Percentiles rank a stretch among this genome's conserved stretches.
Evolutionary conservation across 2,329 filamentous ascomycete species (phyloP).

Genomic region (Colletotrichum sublineola): DNA sequence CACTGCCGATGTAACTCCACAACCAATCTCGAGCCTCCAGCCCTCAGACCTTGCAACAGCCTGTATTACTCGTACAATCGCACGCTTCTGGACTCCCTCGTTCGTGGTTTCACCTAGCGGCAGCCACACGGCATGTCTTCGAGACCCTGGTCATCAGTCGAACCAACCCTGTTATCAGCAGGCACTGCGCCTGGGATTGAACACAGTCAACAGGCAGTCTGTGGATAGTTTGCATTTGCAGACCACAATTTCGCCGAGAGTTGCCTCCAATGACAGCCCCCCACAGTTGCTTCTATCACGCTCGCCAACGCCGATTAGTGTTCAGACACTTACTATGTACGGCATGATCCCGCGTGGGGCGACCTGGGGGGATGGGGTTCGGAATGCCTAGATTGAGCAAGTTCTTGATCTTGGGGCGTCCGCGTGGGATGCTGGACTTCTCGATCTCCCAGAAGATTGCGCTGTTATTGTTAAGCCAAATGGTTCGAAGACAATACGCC

Average conservation of each 20-base stretch:
- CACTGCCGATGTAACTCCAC: conserved; percentile 15
- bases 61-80: neutral
- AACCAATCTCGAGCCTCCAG: conserved; percentile 6
- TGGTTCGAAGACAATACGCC: conserved; percentile 1
- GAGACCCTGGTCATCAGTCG: neutral
- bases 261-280: conserved; percentile 16
- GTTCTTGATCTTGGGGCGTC: conserved; percentile 11
- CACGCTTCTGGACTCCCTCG: conserved; percentile 1
- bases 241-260: conserved; percentile 29
- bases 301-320: conserved; percentile 12
- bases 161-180: conserved; percentile 1
- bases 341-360: conserved; percentile 31
- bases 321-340: conserved; percentile 6
- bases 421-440: conserved; percentile 16
- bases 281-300: conserved; percentile 21
- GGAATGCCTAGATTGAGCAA: conserved; percentile 23
- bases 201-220: neutral
- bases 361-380: conserved; percentile 15
- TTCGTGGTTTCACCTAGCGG: conserved; percentile 25
- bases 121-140: neutral
- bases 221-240: conserved; percentile 12
- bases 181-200: conserved; percentile 2
- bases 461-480: neutral
- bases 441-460: conserved; percentile 8
- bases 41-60: conserved; percentile 13